Evolutionary conservation across 78 protist genomes (phyloP).

Genomic region (Trichosphaerium sp.): DNA sequence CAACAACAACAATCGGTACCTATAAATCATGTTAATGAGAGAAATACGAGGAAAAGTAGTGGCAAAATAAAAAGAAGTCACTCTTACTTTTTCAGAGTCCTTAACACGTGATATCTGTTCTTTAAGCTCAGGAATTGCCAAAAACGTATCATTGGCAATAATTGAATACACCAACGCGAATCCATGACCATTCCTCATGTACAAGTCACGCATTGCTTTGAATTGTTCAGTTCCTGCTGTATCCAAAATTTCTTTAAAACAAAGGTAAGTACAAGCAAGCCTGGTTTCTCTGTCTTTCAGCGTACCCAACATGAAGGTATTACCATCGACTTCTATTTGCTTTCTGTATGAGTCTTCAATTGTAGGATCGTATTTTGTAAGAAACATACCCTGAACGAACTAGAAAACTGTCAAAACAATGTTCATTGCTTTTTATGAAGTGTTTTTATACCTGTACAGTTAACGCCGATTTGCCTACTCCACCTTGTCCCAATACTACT

Average conservation of each 20-base stretch:
- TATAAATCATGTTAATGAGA: neutral
- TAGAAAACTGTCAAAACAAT: neutral
- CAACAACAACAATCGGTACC: conserved; percentile 27
- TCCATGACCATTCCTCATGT: conserved; percentile 71
- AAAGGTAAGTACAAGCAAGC: no score
- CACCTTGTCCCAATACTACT: neutral
- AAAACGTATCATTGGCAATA: conserved; percentile 40
- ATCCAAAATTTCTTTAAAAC: conserved; percentile 69
- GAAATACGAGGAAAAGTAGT: no score
- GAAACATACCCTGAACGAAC: neutral
- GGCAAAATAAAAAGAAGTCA: no score
- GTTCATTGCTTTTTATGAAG: neutral
- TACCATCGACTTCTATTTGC: conserved; percentile 21
- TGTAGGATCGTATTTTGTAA: conserved; percentile 37
- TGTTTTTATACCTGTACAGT: neutral
- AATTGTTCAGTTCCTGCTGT: conserved; percentile 81
- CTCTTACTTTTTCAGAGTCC: conserved; percentile 30
- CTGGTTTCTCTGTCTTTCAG: no score
- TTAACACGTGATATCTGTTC: conserved; percentile 60
- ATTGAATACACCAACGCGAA: conserved; percentile 74
- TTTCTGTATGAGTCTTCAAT: conserved; percentile 39
- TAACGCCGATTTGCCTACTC: neutral
- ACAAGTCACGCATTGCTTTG: conserved; percentile 71
- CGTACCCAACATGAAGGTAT: neutral
- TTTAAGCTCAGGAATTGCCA: conserved; percentile 44